phyloP scores from a whole-genome alignment of 2,329 filamentous ascomycete species.

The Massarina eburnea region DNA sequence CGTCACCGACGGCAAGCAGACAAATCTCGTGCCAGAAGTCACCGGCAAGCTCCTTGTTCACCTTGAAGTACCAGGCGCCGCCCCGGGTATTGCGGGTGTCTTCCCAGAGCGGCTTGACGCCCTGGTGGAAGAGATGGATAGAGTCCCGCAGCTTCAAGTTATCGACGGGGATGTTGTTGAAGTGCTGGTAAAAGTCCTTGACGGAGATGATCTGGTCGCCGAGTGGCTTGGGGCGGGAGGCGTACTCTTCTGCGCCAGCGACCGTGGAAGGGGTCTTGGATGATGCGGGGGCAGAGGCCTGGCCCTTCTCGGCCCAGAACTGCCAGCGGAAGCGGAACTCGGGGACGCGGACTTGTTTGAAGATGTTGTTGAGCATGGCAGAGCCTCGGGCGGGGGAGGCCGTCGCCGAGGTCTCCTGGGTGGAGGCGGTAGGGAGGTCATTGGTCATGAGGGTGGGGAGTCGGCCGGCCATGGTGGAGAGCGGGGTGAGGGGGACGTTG shows the following conservation, averaged over 20 bases:
- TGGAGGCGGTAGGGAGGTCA: conserved; percentile 61
- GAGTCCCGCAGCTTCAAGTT: conserved; percentile 67
- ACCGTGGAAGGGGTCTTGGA: conserved; percentile 17
- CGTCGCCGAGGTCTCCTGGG: conserved; percentile 62
- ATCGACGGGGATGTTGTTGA: conserved; percentile 74
- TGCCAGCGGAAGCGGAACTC: conserved; percentile 56
- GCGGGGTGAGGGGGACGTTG: conserved; percentile 5
- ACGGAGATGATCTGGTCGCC: conserved; percentile 49
- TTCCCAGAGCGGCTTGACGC: conserved; percentile 81
- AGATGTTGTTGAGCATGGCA: conserved; percentile 63
- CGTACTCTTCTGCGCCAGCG: conserved; percentile 40
- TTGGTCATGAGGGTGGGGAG: conserved; percentile 41
- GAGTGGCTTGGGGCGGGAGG: conserved; percentile 49
- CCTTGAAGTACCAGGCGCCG: conserved; percentile 89
- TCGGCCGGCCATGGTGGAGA: conserved; percentile 32
- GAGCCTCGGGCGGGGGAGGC: conserved; percentile 74
- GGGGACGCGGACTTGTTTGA: conserved; percentile 50
- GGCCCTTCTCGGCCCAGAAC: conserved; percentile 53
- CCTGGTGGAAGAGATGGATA: conserved; percentile 78
- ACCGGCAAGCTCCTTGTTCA: conserved; percentile 70
- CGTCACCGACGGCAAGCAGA: conserved; percentile 80
- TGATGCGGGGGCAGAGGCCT: conserved; percentile 28
- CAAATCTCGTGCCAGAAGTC: conserved; percentile 82
- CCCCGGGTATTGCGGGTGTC: conserved; percentile 84
- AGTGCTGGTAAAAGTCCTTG: conserved; percentile 53